Percentiles rank a stretch among this genome's conserved stretches.
Evolutionary conservation across 345 rosid genomes (phyloP).

Genomic region (Pugionium cornutum): DNA sequence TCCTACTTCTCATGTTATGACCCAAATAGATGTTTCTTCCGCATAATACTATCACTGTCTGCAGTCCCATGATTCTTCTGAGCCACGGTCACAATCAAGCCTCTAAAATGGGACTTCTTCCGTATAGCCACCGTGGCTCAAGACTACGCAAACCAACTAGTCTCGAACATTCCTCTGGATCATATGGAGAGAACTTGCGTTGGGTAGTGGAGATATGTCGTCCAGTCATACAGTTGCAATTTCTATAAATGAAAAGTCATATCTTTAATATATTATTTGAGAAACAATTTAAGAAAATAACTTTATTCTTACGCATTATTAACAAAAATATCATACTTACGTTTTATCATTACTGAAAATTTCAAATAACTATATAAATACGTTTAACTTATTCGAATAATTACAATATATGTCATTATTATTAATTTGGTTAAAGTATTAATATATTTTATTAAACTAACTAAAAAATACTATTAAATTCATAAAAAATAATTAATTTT

Average conservation of each 20-base stretch:
- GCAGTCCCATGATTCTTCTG: constrained; percentile 47
- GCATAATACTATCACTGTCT: constrained; percentile 22
- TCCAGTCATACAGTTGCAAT: constrained; percentile 48
- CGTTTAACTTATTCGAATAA: too few species aligned
- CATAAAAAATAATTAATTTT: too few species aligned
- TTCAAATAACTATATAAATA: too few species aligned
- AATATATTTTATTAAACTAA: too few species aligned
- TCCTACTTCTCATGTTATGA: constrained; percentile 26
- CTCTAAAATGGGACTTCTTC: constrained; percentile 49
- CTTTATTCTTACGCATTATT: too few species aligned
- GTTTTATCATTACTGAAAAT: too few species aligned
- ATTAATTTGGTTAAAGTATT: too few species aligned
- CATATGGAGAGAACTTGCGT: constrained; percentile 70
- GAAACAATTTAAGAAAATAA: too few species aligned
- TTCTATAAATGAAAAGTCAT: constrained; percentile 58
- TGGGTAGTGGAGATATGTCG: constrained; percentile 42
- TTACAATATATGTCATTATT: too few species aligned
- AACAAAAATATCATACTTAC: too few species aligned
- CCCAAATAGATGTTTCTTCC: constrained; percentile 20
- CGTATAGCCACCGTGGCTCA: constrained; percentile 50
- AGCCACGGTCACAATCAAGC: constrained; percentile 42
- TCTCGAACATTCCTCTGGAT: constrained; percentile 56
- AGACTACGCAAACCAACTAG: constrained; percentile 44
- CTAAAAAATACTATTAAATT: too few species aligned
- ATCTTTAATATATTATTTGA: not conserved